A percentile compares a stretch with the other conserved stretches of the same genome.
Conservation (phyloP, 2,329 filamentous ascomycete genomes). For the Diaporthe citriasiana region DNA sequence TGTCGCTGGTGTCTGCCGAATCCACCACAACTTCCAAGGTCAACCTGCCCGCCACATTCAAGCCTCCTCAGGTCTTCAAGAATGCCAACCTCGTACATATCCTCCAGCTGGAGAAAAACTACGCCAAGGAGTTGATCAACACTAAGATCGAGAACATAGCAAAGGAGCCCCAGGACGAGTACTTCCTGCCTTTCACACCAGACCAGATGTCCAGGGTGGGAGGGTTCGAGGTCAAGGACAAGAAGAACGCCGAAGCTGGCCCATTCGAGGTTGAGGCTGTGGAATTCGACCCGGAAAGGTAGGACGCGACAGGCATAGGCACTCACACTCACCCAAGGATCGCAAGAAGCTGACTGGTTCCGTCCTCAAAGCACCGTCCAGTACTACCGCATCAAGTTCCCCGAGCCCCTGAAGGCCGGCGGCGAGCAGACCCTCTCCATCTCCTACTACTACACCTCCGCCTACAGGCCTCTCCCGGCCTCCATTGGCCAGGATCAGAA, state of each 20-base stretch:
- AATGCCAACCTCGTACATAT: conserved; percentile 92
- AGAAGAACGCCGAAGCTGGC: conserved; percentile 79
- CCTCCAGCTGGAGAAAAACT: conserved; percentile 94
- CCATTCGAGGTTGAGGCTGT: conserved; percentile 79
- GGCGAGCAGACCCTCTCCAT: conserved; percentile 89
- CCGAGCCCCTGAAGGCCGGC: conserved; percentile 80
- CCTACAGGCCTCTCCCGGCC: conserved; percentile 85
- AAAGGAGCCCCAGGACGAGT: conserved; percentile 84
- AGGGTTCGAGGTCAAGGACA: conserved; percentile 91
- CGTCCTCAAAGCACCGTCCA: conserved; percentile 73
- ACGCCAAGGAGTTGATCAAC: conserved; percentile 91
- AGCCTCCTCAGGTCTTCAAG: conserved; percentile 91
- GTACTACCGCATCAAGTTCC: conserved; percentile 88
- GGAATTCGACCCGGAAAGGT: conserved; percentile 74
- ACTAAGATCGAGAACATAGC: conserved; percentile 93
- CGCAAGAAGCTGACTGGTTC: background rate
- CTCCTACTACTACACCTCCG: conserved; percentile 83
- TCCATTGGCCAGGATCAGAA: conserved; percentile 86
- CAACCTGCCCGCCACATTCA: conserved; percentile 77
- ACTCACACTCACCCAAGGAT: background rate
- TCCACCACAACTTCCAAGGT: conserved; percentile 68
- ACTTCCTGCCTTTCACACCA: conserved; percentile 89
- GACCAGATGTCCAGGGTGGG: conserved; percentile 83
- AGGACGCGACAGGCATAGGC: conserved; percentile 39
- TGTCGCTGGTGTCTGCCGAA: conserved; percentile 61